Conservation (phyloP, 768 basidiomycete species). For the Boletus sp. region DNA sequence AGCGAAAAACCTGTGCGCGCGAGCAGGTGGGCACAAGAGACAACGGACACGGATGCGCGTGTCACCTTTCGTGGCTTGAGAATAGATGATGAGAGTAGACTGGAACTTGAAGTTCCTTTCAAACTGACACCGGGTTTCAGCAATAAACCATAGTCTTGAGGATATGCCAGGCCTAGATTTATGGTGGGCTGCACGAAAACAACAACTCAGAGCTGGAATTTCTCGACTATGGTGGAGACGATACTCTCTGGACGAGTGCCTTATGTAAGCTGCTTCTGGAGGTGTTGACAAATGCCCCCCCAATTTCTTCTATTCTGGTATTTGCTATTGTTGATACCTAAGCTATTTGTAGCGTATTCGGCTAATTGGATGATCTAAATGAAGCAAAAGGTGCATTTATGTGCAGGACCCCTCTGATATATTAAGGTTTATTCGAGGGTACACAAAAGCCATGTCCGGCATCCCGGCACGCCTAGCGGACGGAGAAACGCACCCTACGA, state of each 20-base stretch:
- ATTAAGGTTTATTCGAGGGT: background rate
- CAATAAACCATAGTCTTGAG: background rate
- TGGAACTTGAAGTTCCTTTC: background rate
- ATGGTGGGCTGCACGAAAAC: background rate
- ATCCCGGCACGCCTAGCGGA: background rate
- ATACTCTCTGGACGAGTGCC: too few relatives aligned
- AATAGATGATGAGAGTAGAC: background rate
- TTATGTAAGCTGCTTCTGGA: too few relatives aligned
- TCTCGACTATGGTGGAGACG: background rate
- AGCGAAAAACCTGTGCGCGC: conserved; percentile 10
- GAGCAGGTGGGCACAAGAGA: background rate
- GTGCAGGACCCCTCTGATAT: too few relatives aligned
- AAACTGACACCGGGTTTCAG: background rate
- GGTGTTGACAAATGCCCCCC: too few relatives aligned
- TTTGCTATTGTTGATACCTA: too few relatives aligned
- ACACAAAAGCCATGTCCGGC: background rate
- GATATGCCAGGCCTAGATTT: too few relatives aligned
- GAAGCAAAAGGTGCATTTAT: too few relatives aligned
- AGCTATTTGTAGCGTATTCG: too few relatives aligned
- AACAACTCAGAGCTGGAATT: background rate
- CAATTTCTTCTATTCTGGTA: too few relatives aligned
- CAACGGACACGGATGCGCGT: background rate
- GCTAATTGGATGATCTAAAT: too few relatives aligned
- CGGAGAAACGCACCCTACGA: conserved; percentile 3
- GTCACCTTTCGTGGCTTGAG: background rate